phyloP scores from a whole-genome alignment of 2,329 filamentous ascomycete species.

The Emmonsia crescens region DNA sequence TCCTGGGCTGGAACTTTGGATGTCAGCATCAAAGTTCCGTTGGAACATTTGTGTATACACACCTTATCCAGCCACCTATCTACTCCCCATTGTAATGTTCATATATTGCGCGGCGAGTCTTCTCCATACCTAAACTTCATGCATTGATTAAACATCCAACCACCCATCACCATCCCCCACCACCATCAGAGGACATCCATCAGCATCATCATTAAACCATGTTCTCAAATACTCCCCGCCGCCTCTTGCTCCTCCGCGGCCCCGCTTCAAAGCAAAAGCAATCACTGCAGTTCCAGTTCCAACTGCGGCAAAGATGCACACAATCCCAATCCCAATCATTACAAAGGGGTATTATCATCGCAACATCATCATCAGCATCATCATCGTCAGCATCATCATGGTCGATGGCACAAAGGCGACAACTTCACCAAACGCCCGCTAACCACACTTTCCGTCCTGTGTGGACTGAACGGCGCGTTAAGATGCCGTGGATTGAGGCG shows the following conservation, averaged over 20 bases:
- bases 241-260: neutral
- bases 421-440: slow-evolving; percentile 21
- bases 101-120: too few species aligned
- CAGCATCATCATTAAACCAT: neutral
- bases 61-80: too few species aligned
- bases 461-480: slow-evolving; percentile 47
- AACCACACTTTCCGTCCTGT: slow-evolving; percentile 22
- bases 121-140: too few species aligned
- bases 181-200: too few species aligned
- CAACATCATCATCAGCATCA: neutral
- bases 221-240: neutral
- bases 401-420: neutral
- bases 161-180: too few species aligned
- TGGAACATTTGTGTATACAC: too few species aligned
- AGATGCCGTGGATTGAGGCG: slow-evolving; percentile 60
- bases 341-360: neutral
- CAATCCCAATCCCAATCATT: neutral
- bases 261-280: neutral
- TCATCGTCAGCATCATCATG: neutral
- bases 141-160: neutral
- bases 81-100: too few species aligned
- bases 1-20: too few species aligned
- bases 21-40: too few species aligned
- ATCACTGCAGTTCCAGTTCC: neutral
- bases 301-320: neutral